Percentiles rank a stretch among this genome's conserved stretches.
These are phyloP conservation scores for Wickerhamomyces sp. DNA, from an alignment of 1,139 yeast genomes.

Conservation along the genomic window DNA sequence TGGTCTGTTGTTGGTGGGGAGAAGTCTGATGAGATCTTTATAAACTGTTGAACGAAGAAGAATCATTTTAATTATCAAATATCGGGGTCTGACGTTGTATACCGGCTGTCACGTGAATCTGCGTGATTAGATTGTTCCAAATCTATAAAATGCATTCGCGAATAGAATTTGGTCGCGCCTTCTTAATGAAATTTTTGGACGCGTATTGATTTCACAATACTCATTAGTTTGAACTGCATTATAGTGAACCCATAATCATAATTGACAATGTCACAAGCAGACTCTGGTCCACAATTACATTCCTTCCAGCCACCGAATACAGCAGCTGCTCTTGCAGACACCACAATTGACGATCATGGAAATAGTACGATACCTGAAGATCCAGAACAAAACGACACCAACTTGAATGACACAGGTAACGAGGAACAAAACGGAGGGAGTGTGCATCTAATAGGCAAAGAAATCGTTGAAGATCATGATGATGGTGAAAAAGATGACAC, in stretches of 20 bases:
- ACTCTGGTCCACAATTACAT: slow-evolving; percentile 2
- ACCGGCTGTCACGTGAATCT: background rate
- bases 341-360: background rate
- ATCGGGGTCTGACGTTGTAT: no score
- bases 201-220: no score
- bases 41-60: no score
- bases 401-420: slow-evolving; percentile 1
- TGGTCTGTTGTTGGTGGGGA: no score
- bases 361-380: slow-evolving; percentile 5
- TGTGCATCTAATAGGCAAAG: background rate
- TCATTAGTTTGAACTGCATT: no score
- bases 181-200: background rate
- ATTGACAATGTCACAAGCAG: background rate
- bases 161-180: background rate
- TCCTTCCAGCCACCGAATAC: background rate
- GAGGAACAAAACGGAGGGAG: slow-evolving; percentile 3
- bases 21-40: no score
- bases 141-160: background rate
- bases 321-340: background rate
- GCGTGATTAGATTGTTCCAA: background rate
- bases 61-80: no score
- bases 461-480: background rate
- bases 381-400: slow-evolving; percentile 5
- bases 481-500: slow-evolving; percentile 5
- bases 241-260: no score